Evolutionary conservation across 371 early-diverging fungal genomes (phyloP), one percentile per base, ranked within the genome.

Genomic region (Mucor saturninus): DNA sequence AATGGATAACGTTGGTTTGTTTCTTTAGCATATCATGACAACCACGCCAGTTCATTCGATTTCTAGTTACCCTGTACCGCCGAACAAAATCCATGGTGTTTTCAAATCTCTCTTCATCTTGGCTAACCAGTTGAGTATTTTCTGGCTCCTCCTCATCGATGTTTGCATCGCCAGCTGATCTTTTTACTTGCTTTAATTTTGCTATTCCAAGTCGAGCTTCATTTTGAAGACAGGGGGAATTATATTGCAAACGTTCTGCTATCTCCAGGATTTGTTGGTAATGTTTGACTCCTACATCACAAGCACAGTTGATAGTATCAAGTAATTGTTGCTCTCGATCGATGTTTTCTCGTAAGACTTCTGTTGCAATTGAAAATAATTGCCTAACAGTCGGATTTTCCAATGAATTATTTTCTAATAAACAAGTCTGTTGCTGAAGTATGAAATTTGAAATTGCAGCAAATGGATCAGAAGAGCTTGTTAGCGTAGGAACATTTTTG

Each of bases 271-370:
- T 50, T 59, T 59, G 51, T 35, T 39, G 50, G 39, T 50, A 59
- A 59, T 59, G 59, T 50, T 59, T 59, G 39, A 59, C 59, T 39
- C 59, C 51, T 51, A 59, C 59, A 59, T 50, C 59, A 59, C 59
- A 59, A 58, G 51, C 51, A 59, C 37, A 21, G 59, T 59, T 59
- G 51, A 50, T 59, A 59, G 51, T 51, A 50, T 59, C 26, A 59
- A 59, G 49, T 38, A 59, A 39, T 50, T 59, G 59, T 49, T 59
- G 49, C 51, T 59, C 59, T 59, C 51, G 59, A 59, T 59, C 50
- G 35, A 59, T 59, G 50, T 59, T 49, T 59, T 59, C 35, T 59
- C 29, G 15, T 39, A 50, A 59, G 59, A 59, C 49, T 50, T 59
- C 58, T 57, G 58, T 57, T 57, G 58, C 49, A 57, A 57, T 35